phyloP scores from a whole-genome alignment of 768 basidiomycete species.

The Suillus brevipes region DNA sequence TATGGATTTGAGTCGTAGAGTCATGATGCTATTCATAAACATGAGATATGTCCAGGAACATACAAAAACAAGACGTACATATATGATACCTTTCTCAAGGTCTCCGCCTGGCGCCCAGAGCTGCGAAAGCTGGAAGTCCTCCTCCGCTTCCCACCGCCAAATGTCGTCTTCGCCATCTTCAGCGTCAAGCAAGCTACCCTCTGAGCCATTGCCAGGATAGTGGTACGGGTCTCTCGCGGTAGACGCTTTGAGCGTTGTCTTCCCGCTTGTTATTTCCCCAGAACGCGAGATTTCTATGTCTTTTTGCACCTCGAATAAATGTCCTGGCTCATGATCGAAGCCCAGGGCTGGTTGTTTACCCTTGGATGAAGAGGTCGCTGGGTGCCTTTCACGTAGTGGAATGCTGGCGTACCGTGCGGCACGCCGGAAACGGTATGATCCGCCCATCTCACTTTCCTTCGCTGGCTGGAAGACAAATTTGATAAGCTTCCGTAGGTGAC shows the following conservation, averaged over 20 bases:
- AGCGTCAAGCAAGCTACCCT: slow-evolving; percentile 31
- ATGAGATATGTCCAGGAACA: neutral
- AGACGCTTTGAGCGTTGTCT: slow-evolving; percentile 53
- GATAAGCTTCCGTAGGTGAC: slow-evolving; percentile 62
- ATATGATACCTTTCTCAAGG: slow-evolving; percentile 52
- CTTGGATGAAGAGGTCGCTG: slow-evolving; percentile 15
- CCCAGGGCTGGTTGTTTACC: slow-evolving; percentile 22
- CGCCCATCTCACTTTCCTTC: slow-evolving; percentile 24
- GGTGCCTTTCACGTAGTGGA: neutral
- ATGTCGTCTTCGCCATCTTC: slow-evolving; percentile 41
- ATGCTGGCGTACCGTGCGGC: slow-evolving; percentile 27
- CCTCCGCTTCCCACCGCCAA: slow-evolving; percentile 72
- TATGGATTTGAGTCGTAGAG: slow-evolving; percentile 54
- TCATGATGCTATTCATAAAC: slow-evolving; percentile 49
- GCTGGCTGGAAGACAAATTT: slow-evolving; percentile 53
- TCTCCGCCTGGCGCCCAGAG: slow-evolving; percentile 53
- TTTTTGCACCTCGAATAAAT: slow-evolving; percentile 63
- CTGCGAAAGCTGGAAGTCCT: slow-evolving; percentile 59
- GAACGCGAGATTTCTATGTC: slow-evolving; percentile 43
- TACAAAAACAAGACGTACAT: slow-evolving; percentile 44
- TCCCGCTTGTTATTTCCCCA: slow-evolving; percentile 54
- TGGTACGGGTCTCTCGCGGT: slow-evolving; percentile 51
- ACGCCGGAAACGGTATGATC: slow-evolving; percentile 20
- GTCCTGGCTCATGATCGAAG: slow-evolving; percentile 36
- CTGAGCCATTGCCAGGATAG: slow-evolving; percentile 40